Conservation (phyloP, 106 monocot species). For the Dendrobium chrysotoxum region DNA sequence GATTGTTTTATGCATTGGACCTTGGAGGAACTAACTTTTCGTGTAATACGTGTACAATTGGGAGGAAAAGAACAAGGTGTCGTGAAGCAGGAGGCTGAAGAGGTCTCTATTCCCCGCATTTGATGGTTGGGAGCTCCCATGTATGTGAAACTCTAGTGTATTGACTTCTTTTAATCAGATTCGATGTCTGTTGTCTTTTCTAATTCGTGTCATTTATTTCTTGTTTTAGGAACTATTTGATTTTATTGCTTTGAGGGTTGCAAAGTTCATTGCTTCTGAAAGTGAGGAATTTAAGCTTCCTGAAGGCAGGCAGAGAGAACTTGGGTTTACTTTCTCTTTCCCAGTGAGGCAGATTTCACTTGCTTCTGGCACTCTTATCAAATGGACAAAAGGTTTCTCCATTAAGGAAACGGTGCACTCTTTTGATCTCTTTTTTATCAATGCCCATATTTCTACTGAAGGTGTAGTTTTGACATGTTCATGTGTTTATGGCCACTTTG, state of each 20-base stretch:
- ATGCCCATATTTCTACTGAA: not conserved
- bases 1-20: constrained; percentile 38
- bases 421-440: not conserved
- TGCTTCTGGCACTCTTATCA: constrained; percentile 57
- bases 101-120: constrained; percentile 27
- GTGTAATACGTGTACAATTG: constrained; percentile 22
- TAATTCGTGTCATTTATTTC: not conserved
- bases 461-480: not conserved
- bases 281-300: constrained; percentile 42
- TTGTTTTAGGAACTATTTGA: constrained; percentile 60
- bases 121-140: constrained; percentile 31
- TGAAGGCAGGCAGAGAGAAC: constrained; percentile 46
- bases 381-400: constrained; percentile 75
- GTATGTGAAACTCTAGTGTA: constrained; percentile 5
- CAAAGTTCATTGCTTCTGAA: constrained; percentile 60
- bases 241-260: constrained; percentile 47
- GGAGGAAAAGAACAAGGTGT: constrained; percentile 25
- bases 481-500: not conserved
- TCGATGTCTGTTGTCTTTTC: not conserved
- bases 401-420: constrained; percentile 41
- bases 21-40: constrained; percentile 28
- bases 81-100: constrained; percentile 20
- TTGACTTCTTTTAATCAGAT: not conserved
- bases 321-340: constrained; percentile 77
- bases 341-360: constrained; percentile 62